Evolutionary conservation across 352 stramenopile species (phyloP).

Genomic region (Blastocystis sp.): DNA sequence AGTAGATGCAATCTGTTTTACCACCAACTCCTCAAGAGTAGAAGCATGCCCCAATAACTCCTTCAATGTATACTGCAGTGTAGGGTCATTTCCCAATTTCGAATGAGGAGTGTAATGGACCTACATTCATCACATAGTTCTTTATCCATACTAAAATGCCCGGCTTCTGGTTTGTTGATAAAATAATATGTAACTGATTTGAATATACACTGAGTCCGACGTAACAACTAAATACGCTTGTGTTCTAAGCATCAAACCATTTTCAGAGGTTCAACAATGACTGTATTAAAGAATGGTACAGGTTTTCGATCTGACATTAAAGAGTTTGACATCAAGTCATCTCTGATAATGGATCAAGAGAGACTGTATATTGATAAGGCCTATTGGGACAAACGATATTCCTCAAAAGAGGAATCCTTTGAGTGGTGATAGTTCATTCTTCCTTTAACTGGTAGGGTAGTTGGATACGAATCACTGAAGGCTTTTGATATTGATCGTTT

Average conservation of each 20-base stretch:
- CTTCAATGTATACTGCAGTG: background rate
- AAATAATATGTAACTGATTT: slow-evolving; percentile 28
- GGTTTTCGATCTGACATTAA: background rate
- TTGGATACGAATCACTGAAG: slow-evolving; percentile 20
- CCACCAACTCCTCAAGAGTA: background rate
- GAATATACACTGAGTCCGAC: slow-evolving; percentile 28
- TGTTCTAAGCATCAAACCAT: background rate
- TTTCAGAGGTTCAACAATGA: background rate
- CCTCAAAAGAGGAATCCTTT: background rate
- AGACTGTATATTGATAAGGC: background rate
- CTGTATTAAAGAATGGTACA: background rate
- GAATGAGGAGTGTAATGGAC: slow-evolving; percentile 28
- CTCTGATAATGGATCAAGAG: background rate
- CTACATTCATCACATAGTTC: background rate
- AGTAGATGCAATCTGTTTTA: slow-evolving; percentile 52
- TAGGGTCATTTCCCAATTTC: background rate
- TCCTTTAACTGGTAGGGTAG: background rate
- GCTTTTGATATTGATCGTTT: slow-evolving; percentile 44
- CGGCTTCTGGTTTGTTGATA: slow-evolving; percentile 9
- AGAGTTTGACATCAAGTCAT: background rate
- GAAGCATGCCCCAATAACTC: background rate
- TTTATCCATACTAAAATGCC: background rate
- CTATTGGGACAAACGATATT: slow-evolving; percentile 49
- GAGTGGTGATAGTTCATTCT: background rate
- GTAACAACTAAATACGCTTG: background rate